Conservation (phyloP, 352 stramenopile species). For the Globisporangium yorkense region DNA sequence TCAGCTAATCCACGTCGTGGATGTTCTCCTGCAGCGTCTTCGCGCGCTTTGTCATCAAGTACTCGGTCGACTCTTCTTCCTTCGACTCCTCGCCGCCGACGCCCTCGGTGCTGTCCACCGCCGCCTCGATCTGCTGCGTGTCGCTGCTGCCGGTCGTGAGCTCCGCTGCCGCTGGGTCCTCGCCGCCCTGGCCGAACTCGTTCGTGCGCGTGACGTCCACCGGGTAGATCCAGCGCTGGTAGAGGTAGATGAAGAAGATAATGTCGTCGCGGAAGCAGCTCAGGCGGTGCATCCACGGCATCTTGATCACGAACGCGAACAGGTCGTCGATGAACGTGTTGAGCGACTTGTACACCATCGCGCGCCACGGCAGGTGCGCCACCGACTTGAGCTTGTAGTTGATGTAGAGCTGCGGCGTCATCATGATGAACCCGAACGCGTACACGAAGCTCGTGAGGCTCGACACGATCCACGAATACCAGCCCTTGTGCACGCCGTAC, state of each 20-base stretch:
- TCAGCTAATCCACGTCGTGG: conserved; percentile 5
- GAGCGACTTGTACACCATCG: conserved; percentile 97
- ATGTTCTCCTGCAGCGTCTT: conserved; percentile 26
- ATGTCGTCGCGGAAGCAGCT: conserved; percentile 98
- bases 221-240: conserved; percentile 97
- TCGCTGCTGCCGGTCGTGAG: conserved; percentile 1
- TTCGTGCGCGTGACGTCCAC: conserved; percentile 90
- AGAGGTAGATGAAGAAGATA: conserved; percentile 99
- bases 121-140: conserved; percentile 2
- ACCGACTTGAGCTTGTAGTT: conserved; percentile 98
- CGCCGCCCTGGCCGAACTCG: conserved; percentile 89
- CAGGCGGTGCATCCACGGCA: conserved; percentile 97
- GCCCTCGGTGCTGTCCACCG: conserved; percentile 12
- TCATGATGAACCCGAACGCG: conserved; percentile 99
- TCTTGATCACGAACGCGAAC: conserved; percentile 97
- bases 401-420: conserved; percentile 98
- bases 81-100: conserved; percentile 13
- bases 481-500: conserved; percentile 92
- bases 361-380: conserved; percentile 94
- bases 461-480: conserved; percentile 97
- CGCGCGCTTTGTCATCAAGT: conserved; percentile 42
- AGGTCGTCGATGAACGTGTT: conserved; percentile 99
- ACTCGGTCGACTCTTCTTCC: conserved; percentile 33
- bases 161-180: conserved; percentile 7
- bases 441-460: conserved; percentile 98